Percentiles rank a stretch among this genome's conserved stretches.
Evolutionary conservation across 192 early-diverging fungal genomes (phyloP).

Genomic region (Rhizophagus sp.): DNA sequence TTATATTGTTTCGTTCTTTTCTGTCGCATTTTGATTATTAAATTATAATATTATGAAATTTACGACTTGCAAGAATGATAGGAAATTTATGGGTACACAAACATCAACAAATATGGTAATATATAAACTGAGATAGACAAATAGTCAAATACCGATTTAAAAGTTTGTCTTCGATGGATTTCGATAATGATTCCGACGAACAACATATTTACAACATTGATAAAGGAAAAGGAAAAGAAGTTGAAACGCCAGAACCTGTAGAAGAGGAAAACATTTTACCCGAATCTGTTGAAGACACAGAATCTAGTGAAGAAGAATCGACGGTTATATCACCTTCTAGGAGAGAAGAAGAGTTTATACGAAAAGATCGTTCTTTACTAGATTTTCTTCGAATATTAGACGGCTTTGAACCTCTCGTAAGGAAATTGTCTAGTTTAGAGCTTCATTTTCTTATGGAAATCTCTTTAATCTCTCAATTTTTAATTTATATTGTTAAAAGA

Average conservation of each 20-base stretch:
- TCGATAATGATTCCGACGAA: neutral
- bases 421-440: neutral
- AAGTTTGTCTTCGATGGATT: neutral
- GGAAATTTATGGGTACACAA: neutral
- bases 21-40: conserved; percentile 65
- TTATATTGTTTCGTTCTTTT: conserved; percentile 84
- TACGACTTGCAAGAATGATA: too few species aligned
- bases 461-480: neutral
- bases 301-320: neutral
- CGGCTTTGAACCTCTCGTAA: conserved; percentile 79
- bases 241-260: neutral
- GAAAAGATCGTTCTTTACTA: conserved; percentile 73
- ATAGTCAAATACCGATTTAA: neutral
- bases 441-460: neutral
- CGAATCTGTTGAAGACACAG: neutral
- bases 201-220: neutral
- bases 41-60: neutral
- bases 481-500: conserved; percentile 44
- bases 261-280: neutral
- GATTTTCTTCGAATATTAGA: conserved; percentile 90
- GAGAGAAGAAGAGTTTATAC: conserved; percentile 54
- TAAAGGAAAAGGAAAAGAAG: conserved; percentile 15
- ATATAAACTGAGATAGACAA: neutral
- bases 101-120: neutral
- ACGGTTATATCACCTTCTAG: neutral